Conservation (phyloP, 2,329 filamentous ascomycete species). For the Fusarium decemcellulare region DNA sequence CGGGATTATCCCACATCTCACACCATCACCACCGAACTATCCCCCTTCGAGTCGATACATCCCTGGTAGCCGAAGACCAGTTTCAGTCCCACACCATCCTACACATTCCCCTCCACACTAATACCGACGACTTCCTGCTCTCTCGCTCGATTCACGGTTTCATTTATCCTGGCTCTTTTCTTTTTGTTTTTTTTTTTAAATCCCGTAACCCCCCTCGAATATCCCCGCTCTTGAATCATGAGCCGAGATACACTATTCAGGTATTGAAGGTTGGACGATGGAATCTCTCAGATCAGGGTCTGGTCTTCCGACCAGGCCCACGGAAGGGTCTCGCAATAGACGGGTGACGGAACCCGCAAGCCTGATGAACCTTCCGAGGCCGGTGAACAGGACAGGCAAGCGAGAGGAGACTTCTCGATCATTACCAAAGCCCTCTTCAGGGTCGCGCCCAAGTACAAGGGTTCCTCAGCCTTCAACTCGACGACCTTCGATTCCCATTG, state of each 20-base stretch:
- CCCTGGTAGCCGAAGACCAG: conserved; percentile 36
- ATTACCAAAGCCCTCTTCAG: conserved; percentile 34
- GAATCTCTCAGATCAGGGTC: conserved; percentile 58
- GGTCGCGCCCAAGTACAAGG: conserved; percentile 36
- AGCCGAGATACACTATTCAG: conserved; percentile 29
- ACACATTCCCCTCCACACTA: conserved; percentile 43
- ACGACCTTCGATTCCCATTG: conserved; percentile 42
- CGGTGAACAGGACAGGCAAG: conserved; percentile 40
- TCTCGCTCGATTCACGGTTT: conserved; percentile 39
- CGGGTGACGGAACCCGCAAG: conserved; percentile 42
- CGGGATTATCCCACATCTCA: conserved; percentile 42
- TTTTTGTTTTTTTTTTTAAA: conserved; percentile 30
- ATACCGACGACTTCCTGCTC: conserved; percentile 45
- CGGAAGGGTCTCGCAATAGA: conserved; percentile 52
- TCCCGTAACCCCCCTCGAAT: conserved; percentile 17
- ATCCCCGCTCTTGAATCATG: conserved; percentile 38
- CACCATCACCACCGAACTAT: conserved; percentile 45
- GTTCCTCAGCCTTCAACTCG: conserved; percentile 42
- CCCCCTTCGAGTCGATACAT: conserved; percentile 40
- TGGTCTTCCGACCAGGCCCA: conserved; percentile 57
- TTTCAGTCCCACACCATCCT: conserved; percentile 45
- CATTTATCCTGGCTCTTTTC: conserved; percentile 1
- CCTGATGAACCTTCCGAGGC: conserved; percentile 41
- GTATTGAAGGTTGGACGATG: conserved; percentile 56
- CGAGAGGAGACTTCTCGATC: conserved; percentile 38